phyloP scores from a whole-genome alignment of 2,329 filamentous ascomycete genomes.

The Penicillium hesseltinei region DNA sequence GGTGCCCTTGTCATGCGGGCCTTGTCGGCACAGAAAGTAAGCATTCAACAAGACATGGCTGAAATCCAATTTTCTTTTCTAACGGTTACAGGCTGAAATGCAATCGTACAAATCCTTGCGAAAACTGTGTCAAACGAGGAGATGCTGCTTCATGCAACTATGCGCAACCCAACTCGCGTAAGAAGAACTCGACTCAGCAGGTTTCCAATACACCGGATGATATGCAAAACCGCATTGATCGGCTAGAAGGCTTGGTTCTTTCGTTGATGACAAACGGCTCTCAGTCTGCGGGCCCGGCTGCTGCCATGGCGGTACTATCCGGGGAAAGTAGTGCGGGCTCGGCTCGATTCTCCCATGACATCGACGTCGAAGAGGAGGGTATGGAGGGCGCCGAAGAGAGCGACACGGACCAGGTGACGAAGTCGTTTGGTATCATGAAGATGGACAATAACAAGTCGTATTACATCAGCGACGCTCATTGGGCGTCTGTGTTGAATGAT shows the following conservation, averaged over 20 bases:
- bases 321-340: slow-evolving; percentile 42
- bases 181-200: slow-evolving; percentile 63
- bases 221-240: slow-evolving; percentile 98
- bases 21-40: slow-evolving; percentile 89
- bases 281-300: slow-evolving; percentile 57
- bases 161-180: slow-evolving; percentile 65
- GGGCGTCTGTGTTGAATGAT: slow-evolving; percentile 75
- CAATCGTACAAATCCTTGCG: slow-evolving; percentile 85
- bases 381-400: slow-evolving; percentile 62
- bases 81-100: slow-evolving; percentile 68
- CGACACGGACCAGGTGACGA: slow-evolving; percentile 68
- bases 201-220: slow-evolving; percentile 73
- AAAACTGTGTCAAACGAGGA: slow-evolving; percentile 88
- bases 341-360: slow-evolving; percentile 35
- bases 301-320: slow-evolving; percentile 59
- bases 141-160: slow-evolving; percentile 82
- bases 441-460: slow-evolving; percentile 76
- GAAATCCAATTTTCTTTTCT: not conserved
- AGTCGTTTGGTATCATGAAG: slow-evolving; percentile 77
- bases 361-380: slow-evolving; percentile 53
- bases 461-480: slow-evolving; percentile 80
- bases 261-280: slow-evolving; percentile 89
- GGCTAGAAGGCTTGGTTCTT: slow-evolving; percentile 85
- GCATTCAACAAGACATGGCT: slow-evolving; percentile 27
- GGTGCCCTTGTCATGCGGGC: slow-evolving; percentile 85